Base-by-base conservation (phyloP, 1,139 yeast genomes). In the Geotrichum macrosporum region DNA sequence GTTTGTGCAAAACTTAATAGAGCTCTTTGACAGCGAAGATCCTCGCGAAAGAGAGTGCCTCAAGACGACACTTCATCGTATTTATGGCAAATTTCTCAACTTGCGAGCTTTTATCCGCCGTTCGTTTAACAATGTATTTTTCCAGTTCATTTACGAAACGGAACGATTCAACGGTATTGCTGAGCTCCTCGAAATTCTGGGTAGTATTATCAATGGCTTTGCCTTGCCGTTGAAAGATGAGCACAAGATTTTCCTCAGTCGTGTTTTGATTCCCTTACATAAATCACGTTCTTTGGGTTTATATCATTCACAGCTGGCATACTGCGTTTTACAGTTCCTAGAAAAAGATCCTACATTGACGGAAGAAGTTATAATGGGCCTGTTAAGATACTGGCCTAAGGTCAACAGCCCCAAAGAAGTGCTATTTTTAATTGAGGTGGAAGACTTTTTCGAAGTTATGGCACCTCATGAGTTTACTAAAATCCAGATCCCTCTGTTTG, bases 191-290 rank as follows among this genome's bases (percentile, higher is more conserved):
- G 99, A 92, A 67, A 92, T 92, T 49, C 75, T 94, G 57, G 99
- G 99, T 8, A 84, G 95, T 20, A 94, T 92, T 60, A 92, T 92
- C 62, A 92, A 92, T 67, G 99, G 99, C 13, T 92, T 92, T 72
- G 99, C 98, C 4, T 74, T 92, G 55, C 99, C 99, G 2, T 75
- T 92, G 57, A 92, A 92, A 64, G 98, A 92, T 61, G 99, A 92
- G 66, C 99, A 92, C 69, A 92, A 92, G 67, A 80, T 86, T 13
- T 92, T 94, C 60, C 71, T 92, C 55, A 81, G 87, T 27, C 76
- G 96, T 51, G 89, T 88, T n/a, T 74, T 92, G 60, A 75, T 92
- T 32, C 99, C 99, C 27, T 71, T 92, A 64, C 99, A 92, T 68
- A 92, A 94, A 65, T 94, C 87, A 9, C 83, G 92, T 61, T 79